A percentile compares a stretch with the other conserved stretches of the same genome.
phyloP scores from a whole-genome alignment of 441 rosid species.

The Erodium texanum region DNA sequence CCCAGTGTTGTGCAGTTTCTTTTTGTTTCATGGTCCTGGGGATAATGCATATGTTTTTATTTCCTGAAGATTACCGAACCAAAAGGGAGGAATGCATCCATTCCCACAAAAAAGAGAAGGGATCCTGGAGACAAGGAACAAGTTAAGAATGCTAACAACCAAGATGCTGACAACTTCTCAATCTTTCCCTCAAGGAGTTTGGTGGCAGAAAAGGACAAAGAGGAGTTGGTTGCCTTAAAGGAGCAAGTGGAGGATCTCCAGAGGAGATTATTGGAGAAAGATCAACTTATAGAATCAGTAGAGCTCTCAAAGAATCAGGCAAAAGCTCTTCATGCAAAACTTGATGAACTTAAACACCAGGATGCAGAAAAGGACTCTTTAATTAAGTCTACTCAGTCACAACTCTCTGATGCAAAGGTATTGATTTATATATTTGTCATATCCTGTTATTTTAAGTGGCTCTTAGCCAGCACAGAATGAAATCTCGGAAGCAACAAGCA shows the following conservation, averaged over 20 bases:
- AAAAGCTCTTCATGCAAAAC: constrained; percentile 35
- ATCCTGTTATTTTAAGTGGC: background rate
- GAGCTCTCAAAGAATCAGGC: constrained; percentile 45
- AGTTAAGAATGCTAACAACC: constrained; percentile 27
- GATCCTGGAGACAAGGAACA: constrained; percentile 42
- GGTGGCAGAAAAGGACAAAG: constrained; percentile 44
- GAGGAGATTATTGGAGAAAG: constrained; percentile 58
- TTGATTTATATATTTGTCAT: constrained; percentile 2
- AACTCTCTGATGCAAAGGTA: constrained; percentile 86
- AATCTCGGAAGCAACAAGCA: background rate
- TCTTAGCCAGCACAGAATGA: background rate
- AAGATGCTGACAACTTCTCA: constrained; percentile 41
- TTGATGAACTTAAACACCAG: constrained; percentile 50
- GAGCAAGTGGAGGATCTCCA: constrained; percentile 72
- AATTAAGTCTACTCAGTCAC: constrained; percentile 56
- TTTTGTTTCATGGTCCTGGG: background rate
- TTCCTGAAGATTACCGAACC: constrained; percentile 34
- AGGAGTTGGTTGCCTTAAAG: constrained; percentile 49
- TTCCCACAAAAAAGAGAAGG: constrained; percentile 55
- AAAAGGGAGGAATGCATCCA: constrained; percentile 51
- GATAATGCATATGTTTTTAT: constrained; percentile 12
- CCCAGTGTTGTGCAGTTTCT: constrained; percentile 2
- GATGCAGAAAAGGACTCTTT: constrained; percentile 57
- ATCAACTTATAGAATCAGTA: constrained; percentile 62
- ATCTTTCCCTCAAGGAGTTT: constrained; percentile 37